These are phyloP conservation scores for Mycena vulgaris DNA, from an alignment of 768 basidiomycete species.

Conservation along the genomic window DNA sequence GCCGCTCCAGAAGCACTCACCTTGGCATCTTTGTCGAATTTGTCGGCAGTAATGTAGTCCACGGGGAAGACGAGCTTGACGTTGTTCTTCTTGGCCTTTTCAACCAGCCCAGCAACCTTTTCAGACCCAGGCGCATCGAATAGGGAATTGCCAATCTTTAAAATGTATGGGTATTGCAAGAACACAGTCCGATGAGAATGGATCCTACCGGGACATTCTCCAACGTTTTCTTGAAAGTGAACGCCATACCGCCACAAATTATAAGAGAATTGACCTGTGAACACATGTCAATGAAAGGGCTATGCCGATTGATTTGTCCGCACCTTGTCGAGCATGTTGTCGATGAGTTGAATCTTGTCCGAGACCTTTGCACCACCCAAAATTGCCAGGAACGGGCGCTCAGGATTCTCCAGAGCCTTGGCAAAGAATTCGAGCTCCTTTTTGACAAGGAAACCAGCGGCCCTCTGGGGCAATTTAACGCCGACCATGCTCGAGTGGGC, in stretches of 20 bases:
- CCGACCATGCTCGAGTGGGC: slow-evolving; percentile 99
- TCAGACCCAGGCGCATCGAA: slow-evolving; percentile 92
- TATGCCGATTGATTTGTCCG: slow-evolving; percentile 26
- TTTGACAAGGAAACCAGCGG: slow-evolving; percentile 97
- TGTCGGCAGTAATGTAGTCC: slow-evolving; percentile 95
- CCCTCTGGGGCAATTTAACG: slow-evolving; percentile 91
- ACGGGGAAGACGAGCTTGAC: slow-evolving; percentile 97
- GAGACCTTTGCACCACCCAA: slow-evolving; percentile 99
- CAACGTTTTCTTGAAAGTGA: slow-evolving; percentile 98
- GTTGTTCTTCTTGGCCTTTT: slow-evolving; percentile 92
- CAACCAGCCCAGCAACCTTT: slow-evolving; percentile 87
- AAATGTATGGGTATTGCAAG: slow-evolving; percentile 22
- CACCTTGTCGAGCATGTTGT: slow-evolving; percentile 99
- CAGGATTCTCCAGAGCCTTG: slow-evolving; percentile 95
- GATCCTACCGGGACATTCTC: slow-evolving; percentile 77
- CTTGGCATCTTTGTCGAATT: slow-evolving; percentile 93
- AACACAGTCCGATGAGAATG: slow-evolving; percentile 5
- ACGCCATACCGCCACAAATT: slow-evolving; percentile 98
- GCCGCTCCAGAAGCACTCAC: slow-evolving; percentile 55
- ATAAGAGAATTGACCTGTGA: slow-evolving; percentile 92
- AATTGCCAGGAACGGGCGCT: slow-evolving; percentile 97
- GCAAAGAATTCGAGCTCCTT: slow-evolving; percentile 99
- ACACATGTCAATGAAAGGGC: background rate
- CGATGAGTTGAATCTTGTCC: slow-evolving; percentile 98
- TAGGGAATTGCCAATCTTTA: slow-evolving; percentile 93